Evolutionary conservation across 257 asterid genomes (phyloP), one percentile per base, ranked within the genome.

Genomic region (Leptodermis oblonga): DNA sequence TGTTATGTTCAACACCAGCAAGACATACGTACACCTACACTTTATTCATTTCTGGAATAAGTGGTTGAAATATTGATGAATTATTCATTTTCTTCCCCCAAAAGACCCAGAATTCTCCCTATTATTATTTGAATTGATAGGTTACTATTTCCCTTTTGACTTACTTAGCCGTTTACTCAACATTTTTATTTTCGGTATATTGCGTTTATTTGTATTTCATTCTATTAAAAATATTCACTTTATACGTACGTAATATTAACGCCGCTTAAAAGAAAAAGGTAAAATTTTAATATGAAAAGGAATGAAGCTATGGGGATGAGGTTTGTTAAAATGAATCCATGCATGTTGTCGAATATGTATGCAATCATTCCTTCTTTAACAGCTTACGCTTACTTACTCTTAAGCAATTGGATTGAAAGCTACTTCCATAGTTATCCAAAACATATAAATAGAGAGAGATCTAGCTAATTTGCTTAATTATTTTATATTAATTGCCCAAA

Each of bases 331-430:
- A 71, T 34, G 14, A 46, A 13, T 41, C 54, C 7, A 42, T 65
- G 70, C 58, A 65, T 65, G 58, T 0, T 39, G 48, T 62, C 37
- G 69, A 25, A 54, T 23, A 23, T 54, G 61, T 54, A 23, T 30
- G 36, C 53, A 51, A 28, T 45, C 58, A 65, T 42, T 45, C 6
- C 9, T 65, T 65, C 55, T 65, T 65, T 45, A 37, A 17, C 26
- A 45, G 28, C 53, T 65, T 15, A 8, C 18, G 11, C 28, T 65
- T 14, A 26, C 37, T 52, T 28, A 43, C 30, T 26, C 41, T 55
- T 25, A 30, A 15, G 61, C 61, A 30, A 10, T 65, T 52, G 30
- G 33, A 66, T 20, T 66, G 39, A n/a, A 66, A 31, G 46, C 23
- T 66, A 14, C n/a, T 49, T 20, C 33, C 60, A 22, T 31, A n/a